Evolutionary conservation across 2,329 filamentous ascomycete genomes (phyloP).

Genomic region (Verticillium nonalfalfae): DNA sequence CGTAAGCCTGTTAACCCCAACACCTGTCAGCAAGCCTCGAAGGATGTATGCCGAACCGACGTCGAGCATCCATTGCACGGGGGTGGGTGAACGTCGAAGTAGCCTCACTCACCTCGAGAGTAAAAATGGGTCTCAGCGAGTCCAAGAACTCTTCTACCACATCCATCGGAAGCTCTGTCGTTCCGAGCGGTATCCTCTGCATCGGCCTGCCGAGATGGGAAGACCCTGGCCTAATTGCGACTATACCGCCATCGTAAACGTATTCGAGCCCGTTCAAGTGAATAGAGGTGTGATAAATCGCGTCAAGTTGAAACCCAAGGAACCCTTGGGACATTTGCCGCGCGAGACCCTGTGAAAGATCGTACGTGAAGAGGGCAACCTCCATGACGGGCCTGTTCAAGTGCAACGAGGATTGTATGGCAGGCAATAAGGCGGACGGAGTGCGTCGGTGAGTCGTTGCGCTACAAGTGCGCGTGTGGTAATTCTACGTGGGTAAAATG

Average conservation of each 20-base stretch:
- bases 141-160: conserved; percentile 83
- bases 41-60: too few species aligned
- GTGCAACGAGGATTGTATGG: too few species aligned
- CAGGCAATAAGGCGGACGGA: too few species aligned
- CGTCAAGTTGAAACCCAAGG: conserved; percentile 66
- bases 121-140: conserved; percentile 77
- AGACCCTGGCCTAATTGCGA: conserved; percentile 70
- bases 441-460: too few species aligned
- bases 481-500: too few species aligned
- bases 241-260: conserved; percentile 82
- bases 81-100: background rate
- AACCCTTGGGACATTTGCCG: conserved; percentile 47
- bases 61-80: background rate
- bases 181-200: conserved; percentile 68
- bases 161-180: conserved; percentile 71
- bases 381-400: conserved; percentile 47
- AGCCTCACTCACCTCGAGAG: conserved; percentile 52
- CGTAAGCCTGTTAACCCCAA: conserved; percentile 58
- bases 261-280: conserved; percentile 83
- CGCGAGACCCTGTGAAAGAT: conserved; percentile 60
- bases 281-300: conserved; percentile 91
- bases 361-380: conserved; percentile 71
- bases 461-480: too few species aligned
- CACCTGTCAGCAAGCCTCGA: background rate
- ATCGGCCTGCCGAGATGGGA: conserved; percentile 86